These are phyloP conservation scores for Diplocarpon rosae DNA, from an alignment of 2,329 filamentous ascomycete species.

Conservation along the genomic window DNA sequence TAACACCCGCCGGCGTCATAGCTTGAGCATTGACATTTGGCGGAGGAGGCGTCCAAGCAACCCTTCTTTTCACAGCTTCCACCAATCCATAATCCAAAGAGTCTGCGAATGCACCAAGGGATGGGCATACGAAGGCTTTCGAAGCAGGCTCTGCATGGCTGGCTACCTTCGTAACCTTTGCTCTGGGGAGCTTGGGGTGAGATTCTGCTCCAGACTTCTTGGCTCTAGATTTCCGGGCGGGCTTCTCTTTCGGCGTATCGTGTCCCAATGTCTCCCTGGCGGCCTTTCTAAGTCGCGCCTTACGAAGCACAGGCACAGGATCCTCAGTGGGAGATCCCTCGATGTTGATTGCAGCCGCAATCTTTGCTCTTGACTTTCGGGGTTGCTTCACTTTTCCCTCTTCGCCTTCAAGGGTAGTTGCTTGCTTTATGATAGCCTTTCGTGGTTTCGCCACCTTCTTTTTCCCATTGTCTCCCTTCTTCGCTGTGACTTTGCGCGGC, in stretches of 20 bases:
- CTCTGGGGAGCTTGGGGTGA: constrained; percentile 27
- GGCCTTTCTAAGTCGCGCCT: constrained; percentile 17
- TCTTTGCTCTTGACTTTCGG: constrained; percentile 17
- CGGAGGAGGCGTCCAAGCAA: constrained; percentile 58
- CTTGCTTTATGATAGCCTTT: constrained; percentile 8
- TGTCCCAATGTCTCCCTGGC: constrained; percentile 5
- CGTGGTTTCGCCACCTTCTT: constrained; percentile 6
- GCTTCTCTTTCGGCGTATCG: constrained; percentile 12
- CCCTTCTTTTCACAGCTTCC: constrained; percentile 42
- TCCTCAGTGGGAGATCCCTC: constrained; percentile 6
- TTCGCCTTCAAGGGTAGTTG: background rate
- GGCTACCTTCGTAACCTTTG: constrained; percentile 28
- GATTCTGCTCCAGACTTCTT: constrained; percentile 22
- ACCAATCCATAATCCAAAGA: constrained; percentile 16
- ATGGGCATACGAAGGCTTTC: constrained; percentile 4
- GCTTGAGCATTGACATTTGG: constrained; percentile 12
- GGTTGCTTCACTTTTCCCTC: constrained; percentile 4
- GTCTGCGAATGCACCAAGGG: constrained; percentile 3
- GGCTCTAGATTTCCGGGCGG: constrained; percentile 16
- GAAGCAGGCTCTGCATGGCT: constrained; percentile 13
- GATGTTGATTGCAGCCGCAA: constrained; percentile 3
- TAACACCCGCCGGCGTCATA: background rate
- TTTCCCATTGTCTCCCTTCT: constrained; percentile 4
- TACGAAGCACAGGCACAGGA: constrained; percentile 4
- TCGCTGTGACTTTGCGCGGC: constrained; percentile 17